A percentile compares a stretch with the other conserved stretches of the same genome.
Evolutionary conservation across 345 rosid species (phyloP).

Genomic region (Acer campestre): DNA sequence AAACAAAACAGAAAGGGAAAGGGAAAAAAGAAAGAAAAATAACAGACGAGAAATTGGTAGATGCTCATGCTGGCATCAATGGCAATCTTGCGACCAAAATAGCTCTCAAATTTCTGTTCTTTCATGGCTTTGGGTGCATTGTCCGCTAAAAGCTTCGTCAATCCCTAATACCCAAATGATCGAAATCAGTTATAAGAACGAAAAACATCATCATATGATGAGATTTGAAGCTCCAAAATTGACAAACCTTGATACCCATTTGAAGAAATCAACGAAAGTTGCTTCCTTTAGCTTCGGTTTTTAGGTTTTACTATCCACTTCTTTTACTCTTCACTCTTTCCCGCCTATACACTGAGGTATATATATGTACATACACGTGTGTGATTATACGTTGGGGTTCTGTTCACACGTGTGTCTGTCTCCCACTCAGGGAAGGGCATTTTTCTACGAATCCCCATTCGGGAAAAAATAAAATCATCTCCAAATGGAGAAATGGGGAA

Average conservation of each 20-base stretch:
- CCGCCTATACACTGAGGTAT: neutral
- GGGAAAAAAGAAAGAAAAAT: neutral
- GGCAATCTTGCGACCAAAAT: slow-evolving; percentile 90
- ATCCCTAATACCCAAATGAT: slow-evolving; percentile 54
- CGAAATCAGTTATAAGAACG: neutral
- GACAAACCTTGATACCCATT: slow-evolving; percentile 12
- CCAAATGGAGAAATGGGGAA: too few species aligned
- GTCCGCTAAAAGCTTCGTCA: slow-evolving; percentile 95
- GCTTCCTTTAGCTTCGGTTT: neutral
- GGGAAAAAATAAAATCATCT: too few species aligned
- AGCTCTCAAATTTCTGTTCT: slow-evolving; percentile 92
- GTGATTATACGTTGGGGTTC: too few species aligned
- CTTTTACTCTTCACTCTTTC: neutral
- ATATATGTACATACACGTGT: too few species aligned
- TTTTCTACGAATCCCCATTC: too few species aligned
- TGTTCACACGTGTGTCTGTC: too few species aligned
- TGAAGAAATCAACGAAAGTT: neutral
- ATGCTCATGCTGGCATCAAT: slow-evolving; percentile 99
- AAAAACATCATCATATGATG: neutral
- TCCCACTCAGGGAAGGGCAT: too few species aligned
- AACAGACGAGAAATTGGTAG: slow-evolving; percentile 86
- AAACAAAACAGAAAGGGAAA: neutral
- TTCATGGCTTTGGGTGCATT: slow-evolving; percentile 89
- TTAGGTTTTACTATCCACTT: neutral
- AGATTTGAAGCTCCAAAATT: neutral